Percentiles rank a stretch among this genome's conserved stretches.
Conservation (phyloP, 2,329 filamentous ascomycete species). For the Alternaria metachromatica region DNA sequence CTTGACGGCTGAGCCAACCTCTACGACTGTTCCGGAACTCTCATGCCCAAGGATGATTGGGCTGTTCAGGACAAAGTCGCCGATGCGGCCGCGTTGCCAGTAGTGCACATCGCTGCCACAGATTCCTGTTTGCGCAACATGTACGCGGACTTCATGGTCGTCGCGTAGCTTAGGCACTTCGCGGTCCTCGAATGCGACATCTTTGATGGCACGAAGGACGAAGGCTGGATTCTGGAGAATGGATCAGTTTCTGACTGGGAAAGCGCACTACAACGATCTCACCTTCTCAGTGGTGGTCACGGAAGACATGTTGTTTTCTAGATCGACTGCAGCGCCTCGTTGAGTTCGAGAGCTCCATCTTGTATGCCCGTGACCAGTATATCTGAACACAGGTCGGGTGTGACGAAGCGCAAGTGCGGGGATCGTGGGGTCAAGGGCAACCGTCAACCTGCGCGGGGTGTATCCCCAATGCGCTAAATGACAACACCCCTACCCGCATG, state of each 20-base stretch:
- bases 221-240: constrained; percentile 53
- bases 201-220: constrained; percentile 55
- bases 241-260: neutral
- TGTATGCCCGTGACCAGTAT: neutral
- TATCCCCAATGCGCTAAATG: neutral
- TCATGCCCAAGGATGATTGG: constrained; percentile 41
- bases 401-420: neutral
- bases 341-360: neutral
- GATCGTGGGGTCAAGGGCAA: constrained; percentile 5
- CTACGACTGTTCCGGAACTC: constrained; percentile 31
- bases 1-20: constrained; percentile 29
- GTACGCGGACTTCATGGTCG: constrained; percentile 70
- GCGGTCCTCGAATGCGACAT: constrained; percentile 56
- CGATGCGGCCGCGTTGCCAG: constrained; percentile 35
- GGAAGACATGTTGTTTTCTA: neutral
- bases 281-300: neutral
- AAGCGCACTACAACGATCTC: neutral
- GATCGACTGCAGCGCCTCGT: neutral
- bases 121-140: constrained; percentile 81
- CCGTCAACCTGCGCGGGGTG: constrained; percentile 5
- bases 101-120: constrained; percentile 68
- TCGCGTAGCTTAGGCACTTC: constrained; percentile 43
- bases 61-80: constrained; percentile 26
- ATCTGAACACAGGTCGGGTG: neutral
- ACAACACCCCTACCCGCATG: constrained; percentile 24